Evolutionary conservation across 2,329 filamentous ascomycete genomes (phyloP), one percentile per base, ranked within the genome.

Genomic region (Peltaster fructicola): DNA sequence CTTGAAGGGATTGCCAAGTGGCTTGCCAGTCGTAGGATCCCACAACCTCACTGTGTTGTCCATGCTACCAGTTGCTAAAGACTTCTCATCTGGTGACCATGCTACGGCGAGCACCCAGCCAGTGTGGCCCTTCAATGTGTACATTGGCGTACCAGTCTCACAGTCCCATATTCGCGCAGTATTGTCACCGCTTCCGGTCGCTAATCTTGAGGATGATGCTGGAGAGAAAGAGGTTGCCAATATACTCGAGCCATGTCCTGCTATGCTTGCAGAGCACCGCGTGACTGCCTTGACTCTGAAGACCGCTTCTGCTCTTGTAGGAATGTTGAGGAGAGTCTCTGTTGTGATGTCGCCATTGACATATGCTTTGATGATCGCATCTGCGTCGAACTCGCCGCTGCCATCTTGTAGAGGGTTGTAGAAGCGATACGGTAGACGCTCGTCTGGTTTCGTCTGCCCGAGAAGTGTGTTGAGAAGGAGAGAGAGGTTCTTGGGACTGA

Each of bases 81-180:
- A 65, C 14, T 64, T 63, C 7, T 76, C 80, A 44, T 93, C 81
- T 0, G 84, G 81, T 8, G 78, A 82, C 70, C 80, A 95, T 27
- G 72, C 69, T 3, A 92, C 80, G 2, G 73, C 79, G 28, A 95
- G 53, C 3, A 95, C 82, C 84, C 84, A 93, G 32, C 76, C 76
- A 2, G 74, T 73, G 50, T 95, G 88, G 1, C 82, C 82, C 40
- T 80, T 76, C 23, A 95, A 55, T 0, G 82, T 95, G 50, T 78
- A 68, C 32, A 80, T 67, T 0, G 84, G 82, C 7, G 82, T 93
- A 23, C 84, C 84, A 0, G 82, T 93, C 42, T 93, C 80, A 23
- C 81, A 84, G 43, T 98, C 84, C 81, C 81, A 93, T 55, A 95
- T 74, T 29, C 85, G 62, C 1, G 84, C 85, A 2, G 84, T 93